Evolutionary conservation across 192 early-diverging fungal genomes (phyloP).

Genomic region (Podila minutissima): DNA sequence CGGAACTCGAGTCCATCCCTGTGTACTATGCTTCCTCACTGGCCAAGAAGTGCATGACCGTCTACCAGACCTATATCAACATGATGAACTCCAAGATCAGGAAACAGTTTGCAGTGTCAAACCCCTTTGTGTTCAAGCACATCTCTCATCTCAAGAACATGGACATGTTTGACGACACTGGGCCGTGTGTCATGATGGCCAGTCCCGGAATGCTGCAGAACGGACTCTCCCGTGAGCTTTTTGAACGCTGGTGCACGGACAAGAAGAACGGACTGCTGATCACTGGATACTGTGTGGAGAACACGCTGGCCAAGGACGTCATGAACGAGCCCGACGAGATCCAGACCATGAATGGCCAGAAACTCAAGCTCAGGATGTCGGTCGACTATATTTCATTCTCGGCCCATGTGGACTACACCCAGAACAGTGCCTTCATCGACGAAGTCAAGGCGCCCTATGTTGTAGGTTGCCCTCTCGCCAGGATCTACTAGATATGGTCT

Average conservation of each 20-base stretch:
- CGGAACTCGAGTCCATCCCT: conserved; percentile 88
- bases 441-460: conserved; percentile 92
- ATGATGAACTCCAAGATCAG: conserved; percentile 98
- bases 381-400: conserved; percentile 98
- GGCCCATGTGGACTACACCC: conserved; percentile 96
- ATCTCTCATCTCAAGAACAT: conserved; percentile 90
- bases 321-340: conserved; percentile 91
- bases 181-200: conserved; percentile 99
- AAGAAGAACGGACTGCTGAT: conserved; percentile 93
- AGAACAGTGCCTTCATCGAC: conserved; percentile 97
- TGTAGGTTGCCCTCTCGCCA: conserved; percentile 48
- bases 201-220: conserved; percentile 98
- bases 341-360: conserved; percentile 79
- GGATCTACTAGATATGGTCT: background rate
- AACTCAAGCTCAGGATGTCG: conserved; percentile 81
- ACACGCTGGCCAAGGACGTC: conserved; percentile 82
- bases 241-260: conserved; percentile 96
- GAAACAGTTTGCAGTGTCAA: conserved; percentile 84
- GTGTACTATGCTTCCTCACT: conserved; percentile 95
- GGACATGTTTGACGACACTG: conserved; percentile 90
- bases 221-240: conserved; percentile 93
- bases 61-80: conserved; percentile 97
- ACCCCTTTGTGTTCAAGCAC: conserved; percentile 98
- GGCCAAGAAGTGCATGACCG: conserved; percentile 97
- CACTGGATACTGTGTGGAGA: conserved; percentile 98